Conservation (phyloP, 139 green algal species). For the Pseudopediastrum boryanum region DNA sequence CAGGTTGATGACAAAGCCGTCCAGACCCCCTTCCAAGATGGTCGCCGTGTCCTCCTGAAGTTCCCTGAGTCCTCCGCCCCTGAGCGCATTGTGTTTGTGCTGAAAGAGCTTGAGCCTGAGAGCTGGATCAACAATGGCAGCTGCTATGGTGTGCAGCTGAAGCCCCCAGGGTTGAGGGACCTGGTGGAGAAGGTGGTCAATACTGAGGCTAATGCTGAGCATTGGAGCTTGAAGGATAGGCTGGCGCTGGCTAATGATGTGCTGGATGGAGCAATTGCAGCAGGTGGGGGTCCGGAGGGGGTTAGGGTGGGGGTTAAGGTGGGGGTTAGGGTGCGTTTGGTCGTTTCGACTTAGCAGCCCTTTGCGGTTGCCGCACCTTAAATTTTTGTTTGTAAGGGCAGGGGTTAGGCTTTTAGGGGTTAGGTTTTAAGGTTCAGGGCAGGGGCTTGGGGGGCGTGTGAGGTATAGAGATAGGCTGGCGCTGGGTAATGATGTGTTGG, state of each 20-base stretch:
- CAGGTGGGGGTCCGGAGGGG: slow-evolving; percentile 49
- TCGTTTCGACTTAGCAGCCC: neutral
- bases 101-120: slow-evolving; percentile 60
- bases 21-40: slow-evolving; percentile 58
- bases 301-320: no score
- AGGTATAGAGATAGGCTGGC: slow-evolving; percentile 70
- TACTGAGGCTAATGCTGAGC: slow-evolving; percentile 53
- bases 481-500: slow-evolving; percentile 66
- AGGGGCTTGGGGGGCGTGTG: no score
- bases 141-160: slow-evolving; percentile 49
- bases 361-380: no score
- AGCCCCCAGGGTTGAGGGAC: slow-evolving; percentile 41
- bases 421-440: no score
- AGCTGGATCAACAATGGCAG: slow-evolving; percentile 70
- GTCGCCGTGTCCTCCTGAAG: slow-evolving; percentile 42
- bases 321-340: neutral
- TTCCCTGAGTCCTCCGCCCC: slow-evolving; percentile 53
- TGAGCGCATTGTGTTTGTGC: slow-evolving; percentile 67
- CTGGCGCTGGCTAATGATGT: slow-evolving; percentile 68
- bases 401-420: no score
- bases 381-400: no score
- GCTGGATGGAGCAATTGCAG: slow-evolving; percentile 57
- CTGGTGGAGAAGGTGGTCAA: slow-evolving; percentile 5
- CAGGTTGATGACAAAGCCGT: slow-evolving; percentile 64
- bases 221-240: slow-evolving; percentile 76